These are phyloP conservation scores for Persicaria maculosa DNA, from an alignment of 148 eudicot species.

Conservation along the genomic window DNA sequence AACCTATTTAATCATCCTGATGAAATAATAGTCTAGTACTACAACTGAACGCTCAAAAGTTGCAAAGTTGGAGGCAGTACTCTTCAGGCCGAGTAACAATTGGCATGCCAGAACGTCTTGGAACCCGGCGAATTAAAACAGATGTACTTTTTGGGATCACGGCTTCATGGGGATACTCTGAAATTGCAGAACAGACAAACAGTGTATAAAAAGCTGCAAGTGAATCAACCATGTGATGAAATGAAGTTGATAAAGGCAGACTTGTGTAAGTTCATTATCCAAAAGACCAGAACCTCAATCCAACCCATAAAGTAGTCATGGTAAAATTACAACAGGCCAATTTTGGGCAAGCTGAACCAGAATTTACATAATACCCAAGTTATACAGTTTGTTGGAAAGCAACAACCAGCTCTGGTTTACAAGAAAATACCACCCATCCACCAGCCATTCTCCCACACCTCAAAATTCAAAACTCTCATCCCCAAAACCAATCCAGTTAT, in stretches of 20 bases:
- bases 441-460: neutral
- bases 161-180: constrained; percentile 91
- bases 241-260: neutral
- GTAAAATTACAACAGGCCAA: neutral
- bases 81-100: constrained; percentile 68
- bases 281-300: neutral
- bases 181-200: constrained; percentile 50
- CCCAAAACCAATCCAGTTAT: neutral
- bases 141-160: constrained; percentile 89
- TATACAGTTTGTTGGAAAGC: neutral
- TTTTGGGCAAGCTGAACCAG: neutral
- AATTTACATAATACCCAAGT: neutral
- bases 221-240: constrained; percentile 11
- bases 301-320: neutral
- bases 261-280: neutral
- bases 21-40: neutral
- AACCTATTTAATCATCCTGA: neutral
- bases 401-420: constrained; percentile 8
- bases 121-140: constrained; percentile 84
- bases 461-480: neutral
- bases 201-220: constrained; percentile 40
- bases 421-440: constrained; percentile 1
- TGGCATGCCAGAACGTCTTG: constrained; percentile 73
- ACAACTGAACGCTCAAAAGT: constrained; percentile 7
- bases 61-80: constrained; percentile 51